Evolutionary conservation across 2,329 filamentous ascomycete genomes (phyloP).

Genomic region (Fusarium foetens): DNA sequence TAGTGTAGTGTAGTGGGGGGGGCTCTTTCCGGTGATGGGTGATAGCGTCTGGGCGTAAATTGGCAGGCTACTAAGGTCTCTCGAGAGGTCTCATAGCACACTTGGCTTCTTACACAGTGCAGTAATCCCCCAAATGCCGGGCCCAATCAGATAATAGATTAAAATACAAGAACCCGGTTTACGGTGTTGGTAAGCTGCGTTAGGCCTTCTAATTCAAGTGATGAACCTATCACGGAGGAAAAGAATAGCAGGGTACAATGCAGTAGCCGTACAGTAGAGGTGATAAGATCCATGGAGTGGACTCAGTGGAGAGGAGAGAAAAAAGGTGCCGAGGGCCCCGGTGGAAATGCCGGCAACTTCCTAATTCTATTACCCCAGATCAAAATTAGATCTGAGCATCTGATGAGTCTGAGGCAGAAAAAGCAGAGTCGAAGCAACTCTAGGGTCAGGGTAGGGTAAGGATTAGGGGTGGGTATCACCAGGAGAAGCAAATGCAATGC

Average conservation of each 20-base stretch:
- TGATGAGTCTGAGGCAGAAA: not conserved
- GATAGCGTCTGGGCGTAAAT: slow-evolving; percentile 24
- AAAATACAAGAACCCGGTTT: slow-evolving; percentile 7
- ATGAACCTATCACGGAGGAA: slow-evolving; percentile 2
- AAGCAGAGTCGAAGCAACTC: not conserved
- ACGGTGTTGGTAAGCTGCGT: not conserved
- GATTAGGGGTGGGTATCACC: slow-evolving; percentile 23
- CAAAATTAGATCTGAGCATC: slow-evolving; percentile 1
- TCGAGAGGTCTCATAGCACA: not conserved
- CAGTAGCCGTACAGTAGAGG: not conserved
- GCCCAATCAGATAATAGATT: not conserved
- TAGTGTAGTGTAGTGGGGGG: not conserved
- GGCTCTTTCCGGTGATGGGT: slow-evolving; percentile 21
- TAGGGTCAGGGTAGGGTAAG: not conserved
- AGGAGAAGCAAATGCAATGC: not conserved
- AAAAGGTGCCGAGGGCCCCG: slow-evolving; percentile 6
- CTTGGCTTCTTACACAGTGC: slow-evolving; percentile 23
- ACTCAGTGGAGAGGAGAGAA: not conserved
- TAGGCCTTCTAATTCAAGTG: not conserved
- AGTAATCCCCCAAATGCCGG: slow-evolving; percentile 5
- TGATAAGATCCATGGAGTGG: not conserved
- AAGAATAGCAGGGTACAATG: not conserved
- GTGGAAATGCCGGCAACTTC: slow-evolving; percentile 23
- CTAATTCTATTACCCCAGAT: slow-evolving; percentile 11
- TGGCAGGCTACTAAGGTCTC: not conserved